Conservation (phyloP, 2,329 filamentous ascomycete genomes). For the Xylariaceae sp. region DNA sequence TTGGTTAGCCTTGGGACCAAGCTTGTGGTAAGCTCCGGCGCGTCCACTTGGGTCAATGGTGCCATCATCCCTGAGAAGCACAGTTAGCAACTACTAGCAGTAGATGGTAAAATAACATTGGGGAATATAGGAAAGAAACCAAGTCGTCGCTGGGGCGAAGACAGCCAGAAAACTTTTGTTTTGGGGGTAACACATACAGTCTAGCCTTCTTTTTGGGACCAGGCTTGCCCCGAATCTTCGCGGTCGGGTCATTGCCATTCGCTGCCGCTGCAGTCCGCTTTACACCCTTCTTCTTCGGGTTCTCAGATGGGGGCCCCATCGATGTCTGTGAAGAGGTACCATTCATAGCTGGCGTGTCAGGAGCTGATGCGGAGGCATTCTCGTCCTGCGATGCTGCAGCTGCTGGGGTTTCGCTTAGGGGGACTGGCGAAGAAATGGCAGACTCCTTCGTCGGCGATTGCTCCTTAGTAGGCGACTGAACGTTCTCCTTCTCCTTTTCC, state of each 20-base stretch:
- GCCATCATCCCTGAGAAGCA: slow-evolving; percentile 51
- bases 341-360: slow-evolving; percentile 52
- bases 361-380: slow-evolving; percentile 54
- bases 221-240: slow-evolving; percentile 78
- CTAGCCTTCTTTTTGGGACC: slow-evolving; percentile 95
- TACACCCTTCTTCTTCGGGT: slow-evolving; percentile 68
- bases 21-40: slow-evolving; percentile 61
- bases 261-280: slow-evolving; percentile 62
- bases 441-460: slow-evolving; percentile 45
- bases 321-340: slow-evolving; percentile 50
- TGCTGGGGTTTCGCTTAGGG: slow-evolving; percentile 33
- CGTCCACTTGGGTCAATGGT: slow-evolving; percentile 53
- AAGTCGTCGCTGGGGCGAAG: not conserved
- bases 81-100: not conserved
- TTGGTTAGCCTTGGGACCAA: slow-evolving; percentile 93
- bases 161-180: not conserved
- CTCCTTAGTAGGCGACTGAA: slow-evolving; percentile 34
- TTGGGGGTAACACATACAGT: slow-evolving; percentile 61
- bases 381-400: slow-evolving; percentile 45
- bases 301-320: slow-evolving; percentile 58
- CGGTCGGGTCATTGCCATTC: slow-evolving; percentile 51
- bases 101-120: not conserved
- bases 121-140: not conserved
- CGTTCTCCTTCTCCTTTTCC: slow-evolving; percentile 21
- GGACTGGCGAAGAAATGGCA: slow-evolving; percentile 39